These are phyloP conservation scores for Sugiyamaella novakii DNA, from an alignment of 1,139 yeast species.

Conservation along the genomic window DNA sequence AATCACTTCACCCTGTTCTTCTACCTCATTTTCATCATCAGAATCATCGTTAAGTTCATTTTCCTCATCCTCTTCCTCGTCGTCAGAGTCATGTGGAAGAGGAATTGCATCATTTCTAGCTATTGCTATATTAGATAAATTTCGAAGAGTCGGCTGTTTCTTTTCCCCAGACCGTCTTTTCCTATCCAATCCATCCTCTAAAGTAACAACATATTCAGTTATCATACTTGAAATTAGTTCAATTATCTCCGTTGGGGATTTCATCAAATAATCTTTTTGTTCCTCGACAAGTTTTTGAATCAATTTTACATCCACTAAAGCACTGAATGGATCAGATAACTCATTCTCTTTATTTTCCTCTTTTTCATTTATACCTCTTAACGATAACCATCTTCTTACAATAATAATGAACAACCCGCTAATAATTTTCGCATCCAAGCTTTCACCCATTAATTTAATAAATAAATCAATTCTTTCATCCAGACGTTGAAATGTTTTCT, in stretches of 20 bases:
- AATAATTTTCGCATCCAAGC: slow-evolving; percentile 51
- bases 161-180: neutral
- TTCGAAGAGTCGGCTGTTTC: slow-evolving; percentile 2
- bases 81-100: slow-evolving; percentile 15
- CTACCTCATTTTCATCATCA: slow-evolving; percentile 35
- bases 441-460: slow-evolving; percentile 50
- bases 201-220: slow-evolving; percentile 31
- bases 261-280: slow-evolving; percentile 62
- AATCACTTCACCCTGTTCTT: slow-evolving; percentile 37
- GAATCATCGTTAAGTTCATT: slow-evolving; percentile 34
- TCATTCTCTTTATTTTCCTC: slow-evolving; percentile 35
- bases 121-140: slow-evolving; percentile 8
- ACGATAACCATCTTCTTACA: slow-evolving; percentile 61
- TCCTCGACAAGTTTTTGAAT: slow-evolving; percentile 63
- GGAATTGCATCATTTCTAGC: neutral
- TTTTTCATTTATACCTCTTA: slow-evolving; percentile 26
- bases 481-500: slow-evolving; percentile 47
- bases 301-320: slow-evolving; percentile 62
- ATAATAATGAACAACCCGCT: slow-evolving; percentile 54
- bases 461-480: slow-evolving; percentile 56
- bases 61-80: slow-evolving; percentile 33
- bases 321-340: slow-evolving; percentile 56
- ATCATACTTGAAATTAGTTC: slow-evolving; percentile 57
- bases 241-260: slow-evolving; percentile 62
- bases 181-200: slow-evolving; percentile 24